Conservation (phyloP, 768 basidiomycete genomes). For the Cystofilobasidium bisporidii region DNA sequence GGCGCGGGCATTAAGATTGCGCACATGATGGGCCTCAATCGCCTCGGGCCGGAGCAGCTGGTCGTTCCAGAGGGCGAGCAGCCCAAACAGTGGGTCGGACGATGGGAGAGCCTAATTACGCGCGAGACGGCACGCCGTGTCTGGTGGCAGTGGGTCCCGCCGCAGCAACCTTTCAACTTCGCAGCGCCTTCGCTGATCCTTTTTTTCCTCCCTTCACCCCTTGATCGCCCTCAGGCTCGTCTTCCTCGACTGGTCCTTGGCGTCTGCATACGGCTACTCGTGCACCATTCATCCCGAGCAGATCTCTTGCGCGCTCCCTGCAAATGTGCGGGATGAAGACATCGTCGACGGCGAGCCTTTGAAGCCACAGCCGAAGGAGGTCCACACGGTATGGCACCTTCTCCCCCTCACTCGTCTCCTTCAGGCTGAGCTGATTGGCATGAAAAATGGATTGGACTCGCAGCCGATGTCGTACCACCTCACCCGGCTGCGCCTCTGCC, state of each 20-base stretch:
- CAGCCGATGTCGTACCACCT: conserved; percentile 39
- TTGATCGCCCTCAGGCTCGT: conserved; percentile 28
- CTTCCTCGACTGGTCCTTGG: conserved; percentile 40
- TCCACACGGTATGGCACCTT: conserved; percentile 21
- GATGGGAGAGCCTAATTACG: conserved; percentile 40
- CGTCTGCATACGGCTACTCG: conserved; percentile 37
- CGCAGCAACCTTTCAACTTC: no score
- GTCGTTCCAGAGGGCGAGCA: conserved; percentile 31
- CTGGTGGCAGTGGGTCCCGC: conserved; percentile 39
- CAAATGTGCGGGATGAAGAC: conserved; percentile 40
- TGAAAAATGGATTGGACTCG: no score
- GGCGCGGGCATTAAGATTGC: conserved; percentile 41
- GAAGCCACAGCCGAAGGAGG: conserved; percentile 9
- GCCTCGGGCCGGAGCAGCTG: conserved; percentile 39
- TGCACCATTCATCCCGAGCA: conserved; percentile 40
- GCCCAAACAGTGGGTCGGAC: conserved; percentile 38
- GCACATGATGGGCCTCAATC: conserved; percentile 39
- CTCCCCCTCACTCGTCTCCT: no score
- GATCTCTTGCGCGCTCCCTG: conserved; percentile 40
- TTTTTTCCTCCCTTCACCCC: no score
- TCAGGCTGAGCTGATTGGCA: no score
- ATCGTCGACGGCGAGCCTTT: conserved; percentile 34
- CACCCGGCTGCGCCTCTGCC: conserved; percentile 37
- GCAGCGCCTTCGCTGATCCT: no score
- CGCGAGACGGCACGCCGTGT: conserved; percentile 39